Conservation (phyloP, 768 basidiomycete genomes). For the Pleurotus tuber-regium region DNA sequence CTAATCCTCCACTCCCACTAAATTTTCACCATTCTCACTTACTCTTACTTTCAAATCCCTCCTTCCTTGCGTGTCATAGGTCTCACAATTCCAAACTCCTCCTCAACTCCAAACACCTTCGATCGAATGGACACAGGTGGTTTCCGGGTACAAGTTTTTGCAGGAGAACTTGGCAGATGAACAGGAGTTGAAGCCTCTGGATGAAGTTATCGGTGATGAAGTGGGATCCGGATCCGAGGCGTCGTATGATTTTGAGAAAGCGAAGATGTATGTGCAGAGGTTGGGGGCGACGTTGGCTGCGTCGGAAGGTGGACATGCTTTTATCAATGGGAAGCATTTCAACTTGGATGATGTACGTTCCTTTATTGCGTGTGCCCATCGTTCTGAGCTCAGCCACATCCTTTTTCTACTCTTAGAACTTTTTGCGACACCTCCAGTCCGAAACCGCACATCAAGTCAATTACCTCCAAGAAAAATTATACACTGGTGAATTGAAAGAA, state of each 20-base stretch:
- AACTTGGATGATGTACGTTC: conserved; percentile 62
- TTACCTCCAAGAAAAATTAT: conserved; percentile 74
- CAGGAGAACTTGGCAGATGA: conserved; percentile 28
- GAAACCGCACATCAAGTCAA: conserved; percentile 60
- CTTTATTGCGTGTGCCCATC: not conserved
- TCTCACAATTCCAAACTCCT: conserved; percentile 33
- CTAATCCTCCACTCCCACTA: not conserved
- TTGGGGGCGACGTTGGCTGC: conserved; percentile 45
- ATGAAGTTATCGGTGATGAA: conserved; percentile 33
- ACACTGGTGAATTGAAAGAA: conserved; percentile 55
- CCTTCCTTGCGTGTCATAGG: conserved; percentile 27
- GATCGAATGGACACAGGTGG: too few species aligned
- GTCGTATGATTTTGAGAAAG: conserved; percentile 41
- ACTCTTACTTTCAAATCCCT: not conserved
- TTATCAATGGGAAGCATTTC: conserved; percentile 87
- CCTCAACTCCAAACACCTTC: too few species aligned
- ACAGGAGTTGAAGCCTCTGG: conserved; percentile 29
- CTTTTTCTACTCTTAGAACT: conserved; percentile 63
- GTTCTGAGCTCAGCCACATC: conserved; percentile 4
- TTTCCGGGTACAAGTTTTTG: too few species aligned
- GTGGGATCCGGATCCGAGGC: conserved; percentile 24
- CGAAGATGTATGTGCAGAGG: conserved; percentile 54
- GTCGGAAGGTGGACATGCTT: conserved; percentile 59
- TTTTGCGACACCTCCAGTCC: conserved; percentile 58
- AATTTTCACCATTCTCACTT: not conserved